Evolutionary conservation across 1,284 basidiomycete genomes (phyloP).

Genomic region (Moesziomyces parantarcticus): DNA sequence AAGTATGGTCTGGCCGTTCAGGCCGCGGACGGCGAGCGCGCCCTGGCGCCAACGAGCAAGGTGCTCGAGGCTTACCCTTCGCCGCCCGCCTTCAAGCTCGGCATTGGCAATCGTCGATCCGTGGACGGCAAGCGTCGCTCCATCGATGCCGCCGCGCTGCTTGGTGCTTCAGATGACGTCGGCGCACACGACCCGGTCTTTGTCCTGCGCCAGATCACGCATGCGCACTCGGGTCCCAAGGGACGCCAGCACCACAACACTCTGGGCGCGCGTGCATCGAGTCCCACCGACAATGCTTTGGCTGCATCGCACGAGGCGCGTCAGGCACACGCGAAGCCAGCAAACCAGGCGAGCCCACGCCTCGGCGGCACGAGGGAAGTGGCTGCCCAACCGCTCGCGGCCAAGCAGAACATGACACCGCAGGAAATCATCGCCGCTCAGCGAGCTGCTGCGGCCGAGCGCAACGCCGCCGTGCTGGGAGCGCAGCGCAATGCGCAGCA

Average conservation of each 20-base stretch:
- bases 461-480: slow-evolving; percentile 84
- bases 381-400: background rate
- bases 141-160: slow-evolving; percentile 79
- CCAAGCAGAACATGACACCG: slow-evolving; percentile 71
- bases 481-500: slow-evolving; percentile 83
- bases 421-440: slow-evolving; percentile 94
- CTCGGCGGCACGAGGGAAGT: slow-evolving; percentile 11
- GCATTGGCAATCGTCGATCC: slow-evolving; percentile 79
- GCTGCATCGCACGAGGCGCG: slow-evolving; percentile 69
- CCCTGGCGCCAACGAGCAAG: slow-evolving; percentile 48
- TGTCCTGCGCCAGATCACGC: slow-evolving; percentile 72
- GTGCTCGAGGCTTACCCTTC: slow-evolving; percentile 80
- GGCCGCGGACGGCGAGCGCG: slow-evolving; percentile 43
- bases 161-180: slow-evolving; percentile 76
- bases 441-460: slow-evolving; percentile 82
- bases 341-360: slow-evolving; percentile 14
- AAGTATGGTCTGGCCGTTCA: slow-evolving; percentile 77
- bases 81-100: slow-evolving; percentile 72
- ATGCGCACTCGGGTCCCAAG: slow-evolving; percentile 23
- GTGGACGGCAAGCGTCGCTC: slow-evolving; percentile 83
- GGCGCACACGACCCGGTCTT: slow-evolving; percentile 85
- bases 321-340: slow-evolving; percentile 44
- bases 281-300: slow-evolving; percentile 44
- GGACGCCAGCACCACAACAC: slow-evolving; percentile 7
- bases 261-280: slow-evolving; percentile 35